A percentile compares a stretch with the other conserved stretches of the same genome.
Evolutionary conservation across 2,329 filamentous ascomycete genomes (phyloP).

Genomic region (Talaromyces sp.): DNA sequence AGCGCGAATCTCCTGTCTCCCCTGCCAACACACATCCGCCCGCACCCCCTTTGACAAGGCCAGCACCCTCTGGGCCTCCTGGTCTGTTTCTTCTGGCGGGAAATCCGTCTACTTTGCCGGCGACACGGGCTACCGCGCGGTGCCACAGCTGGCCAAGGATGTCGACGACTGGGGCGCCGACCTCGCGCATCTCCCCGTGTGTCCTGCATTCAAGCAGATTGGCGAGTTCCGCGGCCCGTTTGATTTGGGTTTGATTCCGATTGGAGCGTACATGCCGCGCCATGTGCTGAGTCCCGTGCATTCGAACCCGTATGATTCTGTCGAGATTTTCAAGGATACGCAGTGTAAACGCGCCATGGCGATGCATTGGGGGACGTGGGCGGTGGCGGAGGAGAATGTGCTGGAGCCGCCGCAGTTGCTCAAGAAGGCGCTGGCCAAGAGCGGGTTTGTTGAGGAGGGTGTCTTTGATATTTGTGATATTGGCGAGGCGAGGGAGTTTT

Average conservation of each 20-base stretch:
- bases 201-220: slow-evolving; percentile 76
- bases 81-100: slow-evolving; percentile 13
- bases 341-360: slow-evolving; percentile 67
- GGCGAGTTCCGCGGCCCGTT: slow-evolving; percentile 72
- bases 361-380: slow-evolving; percentile 66
- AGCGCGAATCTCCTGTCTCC: slow-evolving; percentile 8
- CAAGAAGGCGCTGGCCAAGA: slow-evolving; percentile 61
- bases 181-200: slow-evolving; percentile 58
- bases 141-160: slow-evolving; percentile 55
- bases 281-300: slow-evolving; percentile 70
- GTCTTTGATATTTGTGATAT: slow-evolving; percentile 12
- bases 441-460: slow-evolving; percentile 20
- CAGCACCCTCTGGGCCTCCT: slow-evolving; percentile 14
- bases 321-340: slow-evolving; percentile 79
- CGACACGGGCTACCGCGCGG: slow-evolving; percentile 77
- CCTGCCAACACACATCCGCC: slow-evolving; percentile 10
- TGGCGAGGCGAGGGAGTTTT: slow-evolving; percentile 11
- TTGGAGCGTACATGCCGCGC: slow-evolving; percentile 65
- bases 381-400: slow-evolving; percentile 71
- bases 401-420: slow-evolving; percentile 68
- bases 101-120: slow-evolving; percentile 18
- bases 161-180: slow-evolving; percentile 65
- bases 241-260: slow-evolving; percentile 79
- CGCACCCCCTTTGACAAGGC: slow-evolving; percentile 9
- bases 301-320: slow-evolving; percentile 72